These are phyloP conservation scores for Cucumis melo DNA, from an alignment of 306 rosid genomes.

Conservation along the genomic window DNA sequence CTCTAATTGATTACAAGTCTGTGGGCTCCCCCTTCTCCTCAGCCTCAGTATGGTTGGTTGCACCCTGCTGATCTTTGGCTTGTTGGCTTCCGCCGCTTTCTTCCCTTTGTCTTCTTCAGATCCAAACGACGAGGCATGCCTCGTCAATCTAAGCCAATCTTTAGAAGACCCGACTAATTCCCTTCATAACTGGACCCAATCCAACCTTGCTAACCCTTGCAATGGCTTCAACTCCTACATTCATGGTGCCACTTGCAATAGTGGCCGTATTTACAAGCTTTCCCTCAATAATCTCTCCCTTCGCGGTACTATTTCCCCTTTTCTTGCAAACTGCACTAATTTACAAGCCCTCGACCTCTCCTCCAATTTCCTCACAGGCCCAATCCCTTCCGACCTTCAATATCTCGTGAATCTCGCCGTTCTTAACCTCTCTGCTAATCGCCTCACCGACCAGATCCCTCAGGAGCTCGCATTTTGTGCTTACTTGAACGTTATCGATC, in stretches of 20 bases:
- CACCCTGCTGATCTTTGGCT: constrained; percentile 16
- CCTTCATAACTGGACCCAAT: constrained; percentile 57
- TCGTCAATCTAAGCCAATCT: constrained; percentile 51
- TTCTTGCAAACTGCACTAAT: constrained; percentile 80
- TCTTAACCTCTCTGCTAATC: constrained; percentile 63
- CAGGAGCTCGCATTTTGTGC: constrained; percentile 87
- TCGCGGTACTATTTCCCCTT: constrained; percentile 63
- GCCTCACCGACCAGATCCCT: constrained; percentile 54
- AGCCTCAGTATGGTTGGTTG: constrained; percentile 25
- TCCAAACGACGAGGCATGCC: constrained; percentile 76
- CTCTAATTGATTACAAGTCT: not conserved
- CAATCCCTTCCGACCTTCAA: constrained; percentile 74
- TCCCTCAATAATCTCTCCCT: constrained; percentile 62
- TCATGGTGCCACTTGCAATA: constrained; percentile 79
- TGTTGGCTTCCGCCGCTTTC: constrained; percentile 15
- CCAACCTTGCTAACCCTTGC: constrained; percentile 64
- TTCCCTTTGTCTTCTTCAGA: constrained; percentile 37
- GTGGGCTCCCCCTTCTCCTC: not conserved
- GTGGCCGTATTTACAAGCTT: constrained; percentile 85
- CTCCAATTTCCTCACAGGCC: constrained; percentile 56
- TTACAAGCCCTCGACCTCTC: constrained; percentile 91
- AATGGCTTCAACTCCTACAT: constrained; percentile 64
- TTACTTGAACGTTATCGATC: constrained; percentile 80
- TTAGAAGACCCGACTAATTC: constrained; percentile 40
- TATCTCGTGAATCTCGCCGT: constrained; percentile 75